Conservation (phyloP, 169 alveolate species). For the Babesia sp. region DNA sequence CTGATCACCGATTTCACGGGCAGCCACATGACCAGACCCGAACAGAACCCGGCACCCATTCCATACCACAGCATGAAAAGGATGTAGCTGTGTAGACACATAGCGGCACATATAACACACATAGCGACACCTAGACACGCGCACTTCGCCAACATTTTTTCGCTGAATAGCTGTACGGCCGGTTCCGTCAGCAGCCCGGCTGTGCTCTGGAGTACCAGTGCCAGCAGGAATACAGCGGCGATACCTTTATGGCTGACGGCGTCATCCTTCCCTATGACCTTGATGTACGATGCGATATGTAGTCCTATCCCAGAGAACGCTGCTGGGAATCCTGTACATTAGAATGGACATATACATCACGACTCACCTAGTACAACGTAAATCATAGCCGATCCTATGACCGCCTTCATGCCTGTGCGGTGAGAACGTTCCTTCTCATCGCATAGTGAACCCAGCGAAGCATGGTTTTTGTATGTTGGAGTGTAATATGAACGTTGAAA, state of each 20-base stretch:
- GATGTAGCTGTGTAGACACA: slow-evolving; percentile 16
- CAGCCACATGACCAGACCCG: slow-evolving; percentile 53
- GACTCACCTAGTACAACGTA: slow-evolving; percentile 50
- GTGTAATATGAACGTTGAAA: background rate
- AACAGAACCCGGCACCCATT: slow-evolving; percentile 41
- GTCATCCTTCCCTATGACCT: slow-evolving; percentile 52
- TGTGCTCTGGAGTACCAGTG: slow-evolving; percentile 40
- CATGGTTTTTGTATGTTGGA: background rate
- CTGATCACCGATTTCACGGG: slow-evolving; percentile 50
- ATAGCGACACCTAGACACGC: slow-evolving; percentile 32
- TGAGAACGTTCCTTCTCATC: background rate
- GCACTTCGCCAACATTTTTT: background rate
- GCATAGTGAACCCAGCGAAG: background rate
- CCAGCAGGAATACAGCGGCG: slow-evolving; percentile 27
- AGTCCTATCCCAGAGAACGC: slow-evolving; percentile 52
- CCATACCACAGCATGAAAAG: slow-evolving; percentile 34
- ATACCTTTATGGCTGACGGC: slow-evolving; percentile 6
- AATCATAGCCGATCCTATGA: slow-evolving; percentile 39
- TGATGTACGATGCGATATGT: slow-evolving; percentile 71
- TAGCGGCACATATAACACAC: slow-evolving; percentile 20
- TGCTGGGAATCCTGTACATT: slow-evolving; percentile 19
- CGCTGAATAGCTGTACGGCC: slow-evolving; percentile 16
- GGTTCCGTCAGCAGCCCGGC: slow-evolving; percentile 50
- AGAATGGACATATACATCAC: background rate
- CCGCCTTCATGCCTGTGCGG: background rate